phyloP scores from a whole-genome alignment of 805 yeast genomes.

The Metschnikowia aberdeeniae region DNA sequence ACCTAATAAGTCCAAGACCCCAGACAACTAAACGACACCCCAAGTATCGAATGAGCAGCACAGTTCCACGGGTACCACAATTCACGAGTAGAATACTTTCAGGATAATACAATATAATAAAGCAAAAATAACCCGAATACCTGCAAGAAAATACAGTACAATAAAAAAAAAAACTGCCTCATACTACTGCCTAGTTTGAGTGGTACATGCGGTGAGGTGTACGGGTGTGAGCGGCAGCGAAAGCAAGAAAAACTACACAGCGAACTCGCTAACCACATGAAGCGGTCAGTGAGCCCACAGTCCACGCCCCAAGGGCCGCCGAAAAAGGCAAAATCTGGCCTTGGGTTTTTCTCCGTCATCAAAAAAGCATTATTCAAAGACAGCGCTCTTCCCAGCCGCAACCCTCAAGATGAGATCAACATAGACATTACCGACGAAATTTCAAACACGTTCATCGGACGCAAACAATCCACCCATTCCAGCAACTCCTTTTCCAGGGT shows the following conservation, averaged over 20 bases:
- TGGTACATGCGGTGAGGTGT: not conserved
- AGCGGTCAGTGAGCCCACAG: constrained; percentile 17
- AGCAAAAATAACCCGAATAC: too few species aligned
- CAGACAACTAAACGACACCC: too few species aligned
- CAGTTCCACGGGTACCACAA: too few species aligned
- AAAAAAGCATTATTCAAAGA: constrained; percentile 6
- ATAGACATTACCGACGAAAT: not conserved
- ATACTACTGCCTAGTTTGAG: not conserved
- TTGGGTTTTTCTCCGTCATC: constrained; percentile 13
- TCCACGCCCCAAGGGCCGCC: constrained; percentile 6
- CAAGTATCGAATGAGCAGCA: too few species aligned
- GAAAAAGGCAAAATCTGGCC: constrained; percentile 11
- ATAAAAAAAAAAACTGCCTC: too few species aligned
- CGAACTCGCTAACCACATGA: constrained; percentile 7
- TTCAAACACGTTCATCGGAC: not conserved
- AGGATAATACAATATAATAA: too few species aligned
- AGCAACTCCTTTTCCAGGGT: not conserved
- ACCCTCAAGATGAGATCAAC: not conserved
- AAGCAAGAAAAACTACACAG: constrained; percentile 3
- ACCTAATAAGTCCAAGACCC: not conserved
- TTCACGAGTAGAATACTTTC: too few species aligned
- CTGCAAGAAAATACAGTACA: too few species aligned
- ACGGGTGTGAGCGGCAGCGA: constrained; percentile 4
- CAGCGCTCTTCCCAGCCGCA: not conserved
- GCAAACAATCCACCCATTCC: not conserved